A percentile compares a stretch with the other conserved stretches of the same genome.
Conservation (phyloP, 2,329 filamentous ascomycete genomes). For the Fusarium incarnatum region DNA sequence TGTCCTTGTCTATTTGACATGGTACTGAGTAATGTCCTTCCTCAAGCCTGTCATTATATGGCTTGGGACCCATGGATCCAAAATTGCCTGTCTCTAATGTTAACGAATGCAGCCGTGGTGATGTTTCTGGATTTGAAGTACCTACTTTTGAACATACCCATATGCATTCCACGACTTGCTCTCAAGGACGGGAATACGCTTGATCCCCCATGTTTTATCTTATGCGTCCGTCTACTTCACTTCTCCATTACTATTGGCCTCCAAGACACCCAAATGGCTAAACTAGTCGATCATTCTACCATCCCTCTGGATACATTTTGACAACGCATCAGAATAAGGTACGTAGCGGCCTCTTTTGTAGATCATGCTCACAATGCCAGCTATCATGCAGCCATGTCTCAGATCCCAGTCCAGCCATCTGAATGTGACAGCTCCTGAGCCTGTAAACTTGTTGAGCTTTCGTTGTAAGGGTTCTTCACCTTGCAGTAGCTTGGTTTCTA, state of each 20-base stretch:
- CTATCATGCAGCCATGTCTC: slow-evolving; percentile 12
- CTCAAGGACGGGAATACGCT: neutral
- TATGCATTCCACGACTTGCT: neutral
- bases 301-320: slow-evolving; percentile 14
- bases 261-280: neutral
- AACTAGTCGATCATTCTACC: slow-evolving; percentile 27
- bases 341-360: slow-evolving; percentile 2
- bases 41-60: neutral
- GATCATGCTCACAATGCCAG: slow-evolving; percentile 1
- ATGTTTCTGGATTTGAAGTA: neutral
- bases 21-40: neutral
- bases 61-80: neutral
- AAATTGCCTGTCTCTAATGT: neutral
- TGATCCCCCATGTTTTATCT: slow-evolving; percentile 1
- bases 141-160: neutral
- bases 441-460: neutral
- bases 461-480: neutral
- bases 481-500: slow-evolving; percentile 5
- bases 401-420: slow-evolving; percentile 16
- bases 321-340: slow-evolving; percentile 27
- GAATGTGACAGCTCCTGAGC: neutral
- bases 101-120: neutral
- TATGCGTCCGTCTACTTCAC: neutral
- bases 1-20: neutral
- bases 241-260: slow-evolving; percentile 19